Conservation (phyloP, 495 filamentous ascomycete genomes). For the Niebla homalea region DNA sequence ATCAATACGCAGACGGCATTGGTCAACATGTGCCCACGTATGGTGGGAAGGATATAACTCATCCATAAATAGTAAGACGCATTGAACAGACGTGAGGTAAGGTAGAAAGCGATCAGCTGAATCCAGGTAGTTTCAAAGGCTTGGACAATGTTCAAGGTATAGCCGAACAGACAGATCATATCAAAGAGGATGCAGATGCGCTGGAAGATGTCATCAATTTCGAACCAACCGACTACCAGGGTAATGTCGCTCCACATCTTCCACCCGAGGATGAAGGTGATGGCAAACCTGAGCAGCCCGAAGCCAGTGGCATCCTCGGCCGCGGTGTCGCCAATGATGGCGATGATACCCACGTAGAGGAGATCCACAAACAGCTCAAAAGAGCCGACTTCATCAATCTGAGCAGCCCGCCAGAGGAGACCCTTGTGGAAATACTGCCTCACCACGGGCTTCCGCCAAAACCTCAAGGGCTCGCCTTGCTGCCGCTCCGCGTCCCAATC, state of each 20-base stretch:
- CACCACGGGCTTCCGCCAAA: constrained; percentile 42
- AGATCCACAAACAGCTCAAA: constrained; percentile 47
- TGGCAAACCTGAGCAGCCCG: constrained; percentile 36
- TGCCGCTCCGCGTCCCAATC: constrained; percentile 31
- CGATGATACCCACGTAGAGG: constrained; percentile 44
- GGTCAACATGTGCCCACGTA: constrained; percentile 37
- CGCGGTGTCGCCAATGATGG: constrained; percentile 42
- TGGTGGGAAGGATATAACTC: constrained; percentile 35
- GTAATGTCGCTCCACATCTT: constrained; percentile 46
- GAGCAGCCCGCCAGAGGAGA: constrained; percentile 41
- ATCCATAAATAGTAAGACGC: constrained; percentile 29
- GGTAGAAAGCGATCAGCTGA: constrained; percentile 41
- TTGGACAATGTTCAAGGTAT: constrained; percentile 43
- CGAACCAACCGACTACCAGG: constrained; percentile 41
- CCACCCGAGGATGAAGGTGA: constrained; percentile 45
- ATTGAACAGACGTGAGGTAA: constrained; percentile 38
- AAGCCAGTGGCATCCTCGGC: constrained; percentile 36
- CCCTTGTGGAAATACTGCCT: constrained; percentile 50
- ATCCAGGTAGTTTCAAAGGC: constrained; percentile 36
- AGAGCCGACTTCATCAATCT: constrained; percentile 36
- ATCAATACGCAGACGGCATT: constrained; percentile 26
- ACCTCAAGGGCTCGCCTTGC: constrained; percentile 32
- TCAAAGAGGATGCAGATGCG: constrained; percentile 39
- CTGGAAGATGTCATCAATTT: constrained; percentile 43
- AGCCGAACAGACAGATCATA: constrained; percentile 41